Base-by-base conservation (phyloP, 2,329 filamentous ascomycete genomes). In the Exophiala bonariae region DNA sequence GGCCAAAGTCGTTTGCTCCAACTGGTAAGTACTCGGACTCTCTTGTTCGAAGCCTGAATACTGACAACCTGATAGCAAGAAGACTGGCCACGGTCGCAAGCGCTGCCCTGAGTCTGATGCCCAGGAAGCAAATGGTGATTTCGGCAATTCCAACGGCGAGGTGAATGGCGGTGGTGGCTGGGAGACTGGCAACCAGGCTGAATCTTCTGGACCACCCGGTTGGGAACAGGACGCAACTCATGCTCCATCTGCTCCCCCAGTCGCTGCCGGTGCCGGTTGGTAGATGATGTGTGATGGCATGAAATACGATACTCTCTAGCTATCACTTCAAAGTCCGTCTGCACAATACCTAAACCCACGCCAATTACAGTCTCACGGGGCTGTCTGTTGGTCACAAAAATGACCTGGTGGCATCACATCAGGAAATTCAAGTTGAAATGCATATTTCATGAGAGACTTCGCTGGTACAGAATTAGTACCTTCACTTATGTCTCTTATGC, bases 151-250 rank as follows among this genome's bases (percentile, higher is more conserved):
- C 9, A 22, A 32, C 8, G 44, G 18, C 43, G 58, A 46, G 34
- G 35, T 41, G 18, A 39, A 46, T 34, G 48, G 23, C 22, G 32
- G 43, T 19, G 49, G 16, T 42, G 49, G 44, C 20, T 45, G 49
- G 52, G 46, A 49, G 13, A 26, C 4, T 32, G 23, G 14, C 14
- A 11, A 41, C 31, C 51, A 33, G 30, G 49, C 36, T 35, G 56
- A 51, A 32, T 61, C 57, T 41, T 62, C 58, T 33, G 57, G 52
- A n/a, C 47, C 51, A 37, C 52, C 49, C 41, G 52, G 43, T 28
- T 56, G 52, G 49, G 57, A 54, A 14, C 47, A 51, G 40, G 57
- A 50, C 19, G 50, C 36, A 39, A 41, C 31, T 39, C 47, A 47
- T 10, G 47, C 18, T 44, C 45, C 38, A 44, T 38, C 45, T 23